A percentile compares a stretch with the other conserved stretches of the same genome.
Conservation (phyloP, 1,284 basidiomycete species). For the Hymenochaete sp. region DNA sequence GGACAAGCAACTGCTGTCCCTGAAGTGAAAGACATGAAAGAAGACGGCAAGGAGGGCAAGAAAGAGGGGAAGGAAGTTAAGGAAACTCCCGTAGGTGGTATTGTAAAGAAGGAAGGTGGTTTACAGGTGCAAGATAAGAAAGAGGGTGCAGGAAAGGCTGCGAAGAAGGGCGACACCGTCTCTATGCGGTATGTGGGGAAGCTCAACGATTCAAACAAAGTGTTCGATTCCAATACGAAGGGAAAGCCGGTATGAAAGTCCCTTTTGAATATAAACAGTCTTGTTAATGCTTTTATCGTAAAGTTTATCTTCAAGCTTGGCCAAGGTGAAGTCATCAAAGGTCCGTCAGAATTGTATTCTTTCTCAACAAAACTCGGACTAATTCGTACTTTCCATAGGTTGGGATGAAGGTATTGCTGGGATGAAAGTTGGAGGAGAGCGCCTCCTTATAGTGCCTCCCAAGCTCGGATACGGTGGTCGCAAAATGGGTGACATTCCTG, state of each 20-base stretch:
- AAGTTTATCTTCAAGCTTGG: conserved; percentile 85
- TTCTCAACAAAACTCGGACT: neutral
- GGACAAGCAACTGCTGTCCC: conserved; percentile 29
- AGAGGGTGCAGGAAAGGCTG: conserved; percentile 38
- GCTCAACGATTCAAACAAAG: conserved; percentile 73
- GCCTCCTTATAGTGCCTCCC: conserved; percentile 72
- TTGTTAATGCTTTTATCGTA: conserved; percentile 1
- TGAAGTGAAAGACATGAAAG: conserved; percentile 31
- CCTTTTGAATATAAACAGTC: conserved; percentile 10
- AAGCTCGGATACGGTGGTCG: conserved; percentile 62
- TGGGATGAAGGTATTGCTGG: conserved; percentile 91
- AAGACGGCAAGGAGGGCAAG: conserved; percentile 34
- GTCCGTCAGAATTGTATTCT: conserved; percentile 32
- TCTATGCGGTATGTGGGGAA: conserved; percentile 90
- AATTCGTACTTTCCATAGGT: conserved; percentile 32
- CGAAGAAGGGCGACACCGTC: conserved; percentile 77
- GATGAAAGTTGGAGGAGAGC: conserved; percentile 89
- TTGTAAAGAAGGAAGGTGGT: too few relatives aligned
- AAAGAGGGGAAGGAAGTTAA: conserved; percentile 30
- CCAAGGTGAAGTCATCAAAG: conserved; percentile 87
- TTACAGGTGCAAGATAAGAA: conserved; percentile 50
- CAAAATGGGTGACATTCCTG: conserved; percentile 45
- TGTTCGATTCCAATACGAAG: conserved; percentile 85
- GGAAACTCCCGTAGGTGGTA: conserved; percentile 21
- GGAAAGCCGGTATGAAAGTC: conserved; percentile 66